Evolutionary conservation across 2,329 filamentous ascomycete species (phyloP), one percentile per base, ranked within the genome.

Genomic region (Huntiella moniliformis): DNA sequence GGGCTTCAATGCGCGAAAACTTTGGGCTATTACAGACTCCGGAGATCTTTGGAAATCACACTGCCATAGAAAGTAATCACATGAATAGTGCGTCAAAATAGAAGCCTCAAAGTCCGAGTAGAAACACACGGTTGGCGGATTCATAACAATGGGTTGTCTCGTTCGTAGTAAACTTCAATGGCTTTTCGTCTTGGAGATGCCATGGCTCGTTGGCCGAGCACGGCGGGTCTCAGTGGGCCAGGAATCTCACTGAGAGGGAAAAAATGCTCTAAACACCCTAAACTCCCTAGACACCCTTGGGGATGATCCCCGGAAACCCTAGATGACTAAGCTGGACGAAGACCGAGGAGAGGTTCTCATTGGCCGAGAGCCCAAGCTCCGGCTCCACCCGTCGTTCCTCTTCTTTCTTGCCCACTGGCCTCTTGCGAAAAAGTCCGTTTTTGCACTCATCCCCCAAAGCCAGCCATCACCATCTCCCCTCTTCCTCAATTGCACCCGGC

Each of bases 401-500:
- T 44, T 47, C 48, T 50, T 50, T 50, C 48, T 50, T 47, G 44
- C 40, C 45, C 37, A 50, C 48, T 50, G 48, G 48, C 48, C 37
- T 50, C 44, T 46, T 50, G 48, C 48, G 44, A 47, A 50, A 50
- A 47, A 47, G 48, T 45, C 41, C 48, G 44, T 42, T 50, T 50
- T 48, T 52, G 51, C 53, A 53, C 52, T 54, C 47, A 44, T 45
- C 39, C 44, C 43, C 47, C 47, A 45, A 49, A 49, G 47, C 47
- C 47, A 49, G 47, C 47, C 43, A 49, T 49, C 47, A 49, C 47
- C 47, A 60, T 54, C 54, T 58, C 53, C 45, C 56, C 53, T 59
- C 63, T 61, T 63, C 62, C 52, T 54, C 73, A 74, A 71, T 74
- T 75, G 71, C 70, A 67, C 63, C 58, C 58, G 53, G 61, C 63